Conservation (phyloP, 148 eudicot species). For the Dianthus caryophyllus region DNA sequence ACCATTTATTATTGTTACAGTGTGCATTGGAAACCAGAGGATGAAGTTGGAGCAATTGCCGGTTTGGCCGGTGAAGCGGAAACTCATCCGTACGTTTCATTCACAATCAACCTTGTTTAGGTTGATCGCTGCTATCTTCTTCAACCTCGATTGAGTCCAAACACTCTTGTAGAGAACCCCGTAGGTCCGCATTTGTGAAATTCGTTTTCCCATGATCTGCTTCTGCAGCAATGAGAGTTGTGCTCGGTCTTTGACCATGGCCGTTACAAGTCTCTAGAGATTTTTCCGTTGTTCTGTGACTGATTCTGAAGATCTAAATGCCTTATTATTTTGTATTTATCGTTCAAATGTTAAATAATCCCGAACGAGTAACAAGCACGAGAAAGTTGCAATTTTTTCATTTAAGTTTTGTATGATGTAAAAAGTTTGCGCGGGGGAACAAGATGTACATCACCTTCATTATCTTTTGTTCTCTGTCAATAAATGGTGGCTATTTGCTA, state of each 20-base stretch:
- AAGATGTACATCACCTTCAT: not conserved
- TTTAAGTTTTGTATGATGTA: constrained; percentile 17
- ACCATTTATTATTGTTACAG: constrained; percentile 33
- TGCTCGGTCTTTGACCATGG: constrained; percentile 9
- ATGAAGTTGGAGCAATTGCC: constrained; percentile 63
- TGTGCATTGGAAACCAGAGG: constrained; percentile 73
- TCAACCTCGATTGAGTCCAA: constrained; percentile 12
- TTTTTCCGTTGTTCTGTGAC: constrained; percentile 14
- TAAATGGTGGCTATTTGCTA: constrained; percentile 3
- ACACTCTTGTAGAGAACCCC: constrained; percentile 16
- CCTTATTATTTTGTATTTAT: constrained; percentile 25
- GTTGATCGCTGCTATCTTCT: constrained; percentile 20
- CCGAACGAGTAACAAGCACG: constrained; percentile 10
- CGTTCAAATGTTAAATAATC: constrained; percentile 23
- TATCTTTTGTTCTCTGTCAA: constrained; percentile 11
- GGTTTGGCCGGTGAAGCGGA: constrained; percentile 81
- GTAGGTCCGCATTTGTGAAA: constrained; percentile 22
- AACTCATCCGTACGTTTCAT: constrained; percentile 78
- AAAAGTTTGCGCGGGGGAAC: not conserved
- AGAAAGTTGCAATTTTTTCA: constrained; percentile 7
- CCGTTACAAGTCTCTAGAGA: not conserved
- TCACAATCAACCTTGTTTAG: constrained; percentile 75
- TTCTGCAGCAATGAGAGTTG: constrained; percentile 17
- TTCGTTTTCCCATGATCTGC: constrained; percentile 16
- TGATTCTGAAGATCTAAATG: constrained; percentile 5